Conservation (phyloP, 2,329 filamentous ascomycete species). For the Xylariales sp. region DNA sequence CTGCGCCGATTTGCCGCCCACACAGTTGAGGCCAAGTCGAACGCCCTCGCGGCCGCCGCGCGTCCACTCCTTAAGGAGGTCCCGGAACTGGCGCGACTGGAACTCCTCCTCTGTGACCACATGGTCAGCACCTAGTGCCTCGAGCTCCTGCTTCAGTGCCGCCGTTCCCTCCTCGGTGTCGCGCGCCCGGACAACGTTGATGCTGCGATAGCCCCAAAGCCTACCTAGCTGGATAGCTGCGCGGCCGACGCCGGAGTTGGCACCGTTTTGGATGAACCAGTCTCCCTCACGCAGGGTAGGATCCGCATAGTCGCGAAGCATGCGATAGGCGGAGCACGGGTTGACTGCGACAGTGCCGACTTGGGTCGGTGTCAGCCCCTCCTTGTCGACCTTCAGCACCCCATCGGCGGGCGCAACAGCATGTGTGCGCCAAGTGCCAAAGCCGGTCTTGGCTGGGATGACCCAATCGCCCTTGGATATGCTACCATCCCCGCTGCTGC, state of each 20-base stretch:
- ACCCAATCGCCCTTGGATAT: slow-evolving; percentile 86
- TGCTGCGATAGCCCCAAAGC: slow-evolving; percentile 84
- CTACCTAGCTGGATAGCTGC: slow-evolving; percentile 84
- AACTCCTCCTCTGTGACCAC: slow-evolving; percentile 56
- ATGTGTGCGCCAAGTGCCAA: slow-evolving; percentile 95
- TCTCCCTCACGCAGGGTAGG: slow-evolving; percentile 60
- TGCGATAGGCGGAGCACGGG: slow-evolving; percentile 89
- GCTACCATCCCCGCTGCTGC: slow-evolving; percentile 33
- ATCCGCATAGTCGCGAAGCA: slow-evolving; percentile 74
- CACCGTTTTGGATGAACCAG: slow-evolving; percentile 97
- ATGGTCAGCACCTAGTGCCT: slow-evolving; percentile 50
- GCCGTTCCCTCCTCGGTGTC: slow-evolving; percentile 60
- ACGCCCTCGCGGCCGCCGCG: slow-evolving; percentile 67
- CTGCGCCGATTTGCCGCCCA: slow-evolving; percentile 81
- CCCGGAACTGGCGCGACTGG: slow-evolving; percentile 54
- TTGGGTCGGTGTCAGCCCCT: slow-evolving; percentile 69
- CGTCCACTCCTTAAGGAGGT: slow-evolving; percentile 61
- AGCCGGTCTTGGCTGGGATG: slow-evolving; percentile 75
- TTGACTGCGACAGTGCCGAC: slow-evolving; percentile 89
- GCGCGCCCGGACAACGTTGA: slow-evolving; percentile 82
- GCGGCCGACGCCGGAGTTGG: slow-evolving; percentile 88
- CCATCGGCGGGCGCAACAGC: slow-evolving; percentile 54
- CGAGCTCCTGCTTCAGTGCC: slow-evolving; percentile 47
- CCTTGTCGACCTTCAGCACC: slow-evolving; percentile 50
- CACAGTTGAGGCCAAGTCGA: slow-evolving; percentile 83